Base-by-base conservation (phyloP, 78 protist genomes). In the Dictyostelium firmibasis region DNA sequence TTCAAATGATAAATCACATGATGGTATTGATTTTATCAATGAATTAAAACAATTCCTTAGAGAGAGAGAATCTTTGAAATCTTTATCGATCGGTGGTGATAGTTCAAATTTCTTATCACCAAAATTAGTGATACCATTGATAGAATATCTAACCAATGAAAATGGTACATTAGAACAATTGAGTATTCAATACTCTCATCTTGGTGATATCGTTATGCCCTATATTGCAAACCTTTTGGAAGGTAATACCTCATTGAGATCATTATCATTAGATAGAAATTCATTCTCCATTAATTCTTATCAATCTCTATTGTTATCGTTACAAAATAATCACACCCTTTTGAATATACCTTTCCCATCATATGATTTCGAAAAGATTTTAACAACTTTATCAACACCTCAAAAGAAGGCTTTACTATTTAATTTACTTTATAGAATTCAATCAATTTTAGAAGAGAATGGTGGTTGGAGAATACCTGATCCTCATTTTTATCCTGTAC, bases 261-360 rank as follows among this genome's bases (percentile, higher is more conserved):
- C 74, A 0, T 20, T 85, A 18, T 62, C 53, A 75, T 31, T 85
- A 8, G 92, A 85, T 67, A 85, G 44, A 50, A 85, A 85, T 47
- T 13, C 6, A 33, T 85, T 85, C 53, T 50, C 92, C 0, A 75
- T 85, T 4, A 85, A 85, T 35, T 4, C 92, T 0, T 85, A 14
- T n/a, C 92, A 85, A 75, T 35, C 84, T n/a, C 8, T 85, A 27
- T 20, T 85, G 20, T 20, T 85, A 41, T 18, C 84, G 10, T 10
- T 85, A 31, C 92, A 85, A 75, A 75, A 85, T 23, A 85, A 85
- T 74, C 82, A 41, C 23, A 16, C 53, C 6, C 44, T 85, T 4
- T 44, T 85, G 8, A 16, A 74, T 53, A 20, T 85, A 4, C 70
- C 92, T 27, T 85, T 85, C 33, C 92, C 92, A 33, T 14, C 38